Percentiles rank a stretch among this genome's conserved stretches.
Evolutionary conservation across 2,329 filamentous ascomycete species (phyloP).

Genomic region (Xylariaceae sp.): DNA sequence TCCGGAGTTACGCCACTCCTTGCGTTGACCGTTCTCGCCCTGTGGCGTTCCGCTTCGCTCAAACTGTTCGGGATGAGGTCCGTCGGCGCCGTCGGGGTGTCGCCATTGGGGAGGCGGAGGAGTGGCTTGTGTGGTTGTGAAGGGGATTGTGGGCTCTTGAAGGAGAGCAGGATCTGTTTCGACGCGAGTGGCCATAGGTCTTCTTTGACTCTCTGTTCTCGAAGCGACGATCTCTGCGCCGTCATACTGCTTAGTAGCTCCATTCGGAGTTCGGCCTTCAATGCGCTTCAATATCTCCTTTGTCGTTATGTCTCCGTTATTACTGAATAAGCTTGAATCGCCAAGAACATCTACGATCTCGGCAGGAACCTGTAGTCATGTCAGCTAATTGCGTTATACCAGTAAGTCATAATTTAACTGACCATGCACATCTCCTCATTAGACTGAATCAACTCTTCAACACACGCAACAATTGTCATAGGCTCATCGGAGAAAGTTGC

Average conservation of each 20-base stretch:
- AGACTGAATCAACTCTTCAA: constrained; percentile 83
- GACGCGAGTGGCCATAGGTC: constrained; percentile 57
- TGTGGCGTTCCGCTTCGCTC: constrained; percentile 41
- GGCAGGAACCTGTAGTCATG: constrained; percentile 69
- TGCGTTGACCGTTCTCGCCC: constrained; percentile 41
- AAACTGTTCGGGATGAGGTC: constrained; percentile 42
- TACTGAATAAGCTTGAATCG: constrained; percentile 76
- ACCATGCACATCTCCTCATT: constrained; percentile 98
- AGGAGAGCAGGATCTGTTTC: constrained; percentile 78
- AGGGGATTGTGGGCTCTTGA: constrained; percentile 49
- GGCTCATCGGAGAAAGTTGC: constrained; percentile 75
- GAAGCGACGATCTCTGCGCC: constrained; percentile 52
- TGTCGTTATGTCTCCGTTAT: constrained; percentile 80
- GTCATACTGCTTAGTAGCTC: constrained; percentile 55
- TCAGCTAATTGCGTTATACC: neutral
- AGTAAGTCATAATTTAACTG: constrained; percentile 36
- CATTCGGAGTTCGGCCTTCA: constrained; percentile 61
- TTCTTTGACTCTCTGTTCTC: constrained; percentile 51
- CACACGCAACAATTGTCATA: constrained; percentile 88
- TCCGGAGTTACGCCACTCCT: constrained; percentile 55
- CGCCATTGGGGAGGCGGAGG: constrained; percentile 45
- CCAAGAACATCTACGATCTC: constrained; percentile 82
- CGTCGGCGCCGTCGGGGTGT: constrained; percentile 41
- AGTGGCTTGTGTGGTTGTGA: constrained; percentile 40
- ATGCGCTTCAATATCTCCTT: constrained; percentile 96